Evolutionary conservation across 176 grass and related monocot genomes (phyloP).

Genomic region (Eleusine indica): DNA sequence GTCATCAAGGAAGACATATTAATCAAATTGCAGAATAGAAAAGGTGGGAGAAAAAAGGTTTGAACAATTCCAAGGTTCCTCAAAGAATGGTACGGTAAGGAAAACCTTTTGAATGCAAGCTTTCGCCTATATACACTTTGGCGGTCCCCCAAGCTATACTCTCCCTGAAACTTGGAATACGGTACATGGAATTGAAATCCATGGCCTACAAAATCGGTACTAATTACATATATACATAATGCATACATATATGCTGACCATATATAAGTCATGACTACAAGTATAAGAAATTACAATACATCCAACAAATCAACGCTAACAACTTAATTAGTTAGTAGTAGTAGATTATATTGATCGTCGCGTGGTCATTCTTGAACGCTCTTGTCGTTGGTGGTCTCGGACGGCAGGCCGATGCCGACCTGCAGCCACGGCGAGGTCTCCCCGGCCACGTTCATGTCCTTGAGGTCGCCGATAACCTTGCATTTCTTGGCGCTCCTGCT

Average conservation of each 20-base stretch:
- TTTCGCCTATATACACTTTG: constrained; percentile 14
- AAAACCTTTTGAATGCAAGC: not conserved
- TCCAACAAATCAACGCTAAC: constrained; percentile 15
- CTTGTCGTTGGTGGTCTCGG: constrained; percentile 37
- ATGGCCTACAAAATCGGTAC: constrained; percentile 9
- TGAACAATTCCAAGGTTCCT: not conserved
- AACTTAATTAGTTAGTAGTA: not conserved
- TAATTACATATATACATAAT: constrained; percentile 4
- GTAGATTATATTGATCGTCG: constrained; percentile 7
- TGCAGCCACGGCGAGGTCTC: constrained; percentile 69
- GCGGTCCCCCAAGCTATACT: not conserved
- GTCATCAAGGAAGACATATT: not conserved
- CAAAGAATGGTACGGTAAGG: constrained; percentile 1
- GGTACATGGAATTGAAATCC: not conserved
- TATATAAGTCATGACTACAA: not conserved
- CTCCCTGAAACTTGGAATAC: constrained; percentile 1
- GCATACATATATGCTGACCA: constrained; percentile 9
- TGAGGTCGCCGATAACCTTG: constrained; percentile 61
- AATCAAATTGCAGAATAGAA: not conserved
- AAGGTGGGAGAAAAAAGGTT: not conserved
- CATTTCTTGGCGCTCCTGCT: constrained; percentile 55
- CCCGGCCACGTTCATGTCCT: constrained; percentile 70
- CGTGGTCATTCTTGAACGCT: not conserved
- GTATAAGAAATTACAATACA: constrained; percentile 19
- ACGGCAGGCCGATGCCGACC: constrained; percentile 67